These are phyloP conservation scores for Alternaria arbusti DNA, from an alignment of 2,329 filamentous ascomycete species.

Conservation along the genomic window DNA sequence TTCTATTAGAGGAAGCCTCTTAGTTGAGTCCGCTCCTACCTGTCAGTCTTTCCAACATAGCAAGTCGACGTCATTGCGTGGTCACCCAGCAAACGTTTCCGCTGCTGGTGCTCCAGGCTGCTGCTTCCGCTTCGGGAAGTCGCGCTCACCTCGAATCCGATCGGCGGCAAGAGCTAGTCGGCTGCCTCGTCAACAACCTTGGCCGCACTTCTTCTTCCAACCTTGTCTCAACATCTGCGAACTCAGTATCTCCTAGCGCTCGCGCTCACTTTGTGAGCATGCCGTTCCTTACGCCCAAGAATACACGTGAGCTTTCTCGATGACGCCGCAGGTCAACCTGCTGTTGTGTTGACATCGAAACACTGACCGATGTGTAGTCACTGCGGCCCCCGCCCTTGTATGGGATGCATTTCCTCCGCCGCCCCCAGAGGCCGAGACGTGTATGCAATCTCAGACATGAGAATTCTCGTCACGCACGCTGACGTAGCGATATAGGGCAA, in stretches of 20 bases:
- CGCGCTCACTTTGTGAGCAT: background rate
- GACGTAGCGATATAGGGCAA: background rate
- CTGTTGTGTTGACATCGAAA: background rate
- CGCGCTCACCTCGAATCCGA: background rate
- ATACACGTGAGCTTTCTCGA: background rate
- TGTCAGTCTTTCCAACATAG: background rate
- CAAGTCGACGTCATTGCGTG: background rate
- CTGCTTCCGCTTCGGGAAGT: background rate
- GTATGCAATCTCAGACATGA: background rate
- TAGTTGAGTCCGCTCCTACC: no score
- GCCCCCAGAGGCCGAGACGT: constrained; percentile 10
- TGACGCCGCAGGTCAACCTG: background rate
- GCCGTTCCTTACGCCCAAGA: background rate
- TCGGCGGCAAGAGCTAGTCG: background rate
- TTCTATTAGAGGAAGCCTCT: background rate
- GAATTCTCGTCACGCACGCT: background rate
- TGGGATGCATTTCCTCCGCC: constrained; percentile 18
- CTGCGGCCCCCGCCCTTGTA: background rate
- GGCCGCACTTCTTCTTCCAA: background rate
- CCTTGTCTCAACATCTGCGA: background rate
- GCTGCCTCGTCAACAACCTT: background rate
- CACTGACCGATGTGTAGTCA: background rate
- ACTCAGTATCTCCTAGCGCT: background rate
- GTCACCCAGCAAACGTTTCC: background rate
- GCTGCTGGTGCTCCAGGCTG: background rate